These are phyloP conservation scores for Aspergillus bridgeri DNA, from an alignment of 495 filamentous ascomycete species.

Conservation along the genomic window DNA sequence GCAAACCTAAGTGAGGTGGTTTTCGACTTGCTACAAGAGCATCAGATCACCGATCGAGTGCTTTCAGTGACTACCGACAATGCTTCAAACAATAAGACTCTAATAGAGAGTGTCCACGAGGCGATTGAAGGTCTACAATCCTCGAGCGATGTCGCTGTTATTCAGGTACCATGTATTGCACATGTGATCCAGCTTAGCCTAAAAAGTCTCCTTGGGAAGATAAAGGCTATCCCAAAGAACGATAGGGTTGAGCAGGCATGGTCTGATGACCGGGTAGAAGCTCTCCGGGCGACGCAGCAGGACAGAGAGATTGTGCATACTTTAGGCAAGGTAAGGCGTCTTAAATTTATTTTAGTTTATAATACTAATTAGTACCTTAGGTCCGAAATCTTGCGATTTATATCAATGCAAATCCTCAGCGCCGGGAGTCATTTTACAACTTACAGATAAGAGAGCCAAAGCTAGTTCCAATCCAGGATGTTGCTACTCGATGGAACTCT, in stretches of 20 bases:
- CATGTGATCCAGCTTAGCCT: background rate
- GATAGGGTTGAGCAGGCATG: conserved; percentile 8
- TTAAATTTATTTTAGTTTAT: background rate
- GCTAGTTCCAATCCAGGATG: conserved; percentile 22
- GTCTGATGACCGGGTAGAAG: conserved; percentile 4
- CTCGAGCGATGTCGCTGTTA: background rate
- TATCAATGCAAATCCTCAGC: too few species aligned
- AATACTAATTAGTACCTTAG: conserved; percentile 3
- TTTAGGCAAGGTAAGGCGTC: conserved; percentile 13
- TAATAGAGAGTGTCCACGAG: conserved; percentile 10
- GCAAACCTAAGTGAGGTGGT: conserved; percentile 13
- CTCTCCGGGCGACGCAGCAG: conserved; percentile 2
- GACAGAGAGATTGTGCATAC: conserved; percentile 1
- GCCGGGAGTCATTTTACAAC: background rate
- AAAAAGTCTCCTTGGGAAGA: background rate
- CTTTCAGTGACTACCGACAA: conserved; percentile 20
- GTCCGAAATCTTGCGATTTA: conserved; percentile 9
- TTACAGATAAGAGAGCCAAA: background rate
- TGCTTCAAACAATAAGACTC: conserved; percentile 18
- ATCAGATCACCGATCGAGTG: conserved; percentile 12
- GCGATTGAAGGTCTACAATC: conserved; percentile 5
- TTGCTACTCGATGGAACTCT: background rate
- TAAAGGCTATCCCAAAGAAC: conserved; percentile 18
- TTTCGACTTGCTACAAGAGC: conserved; percentile 1
- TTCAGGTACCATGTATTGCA: background rate